Base-by-base conservation (phyloP, 2,329 filamentous ascomycete species). In the Colletotrichum somersetense region DNA sequence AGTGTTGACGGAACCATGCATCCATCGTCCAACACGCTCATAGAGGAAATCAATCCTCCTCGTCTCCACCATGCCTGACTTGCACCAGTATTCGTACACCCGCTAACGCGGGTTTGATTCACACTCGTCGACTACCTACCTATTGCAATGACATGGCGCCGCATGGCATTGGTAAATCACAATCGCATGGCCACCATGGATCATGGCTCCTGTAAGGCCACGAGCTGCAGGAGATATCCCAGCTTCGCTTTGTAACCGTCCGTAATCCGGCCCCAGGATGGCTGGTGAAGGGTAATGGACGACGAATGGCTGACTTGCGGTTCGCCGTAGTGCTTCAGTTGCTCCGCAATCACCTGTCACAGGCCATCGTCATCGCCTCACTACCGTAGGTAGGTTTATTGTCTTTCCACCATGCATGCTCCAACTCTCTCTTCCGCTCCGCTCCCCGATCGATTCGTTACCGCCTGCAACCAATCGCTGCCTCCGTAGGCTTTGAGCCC, bases 101-200 rank as follows among this genome's bases (percentile, higher is more conserved):
- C 35, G 42, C 63, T 52, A 40, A 6, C 57, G 42, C 16, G 38
- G 26, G 42, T n/a, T 26, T 26, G 42, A 33, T 30, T 64, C 33
- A 38, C 18, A 20, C 30, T 58, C 40, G 30, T 46, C 30, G 44
- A 18, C 23, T 44, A 40, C 38, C 16, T 44, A 44, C 16, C 67
- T 65, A 30, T 50, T 12, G 48, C 59, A 64, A 59, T 56, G 55
- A 69, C 59, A 55, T 64, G 59, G 59, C 55, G 42, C 40, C 59
- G 40, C 40, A 42, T 72, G 69, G 58, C 46, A 53, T 23, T 44
- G 53, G 58, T 53, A 46, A 46, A 53, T 26, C 44, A 33, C 40
- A 40, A 52, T 68, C 59, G 53, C 66, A 69, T 65, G 55, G 66
- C 70, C 70, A 16, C 61, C 66, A 70, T 72, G 70, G 55, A 70